Evolutionary conservation across 768 basidiomycete genomes (phyloP).

Genomic region (Wakefieldia striispora): DNA sequence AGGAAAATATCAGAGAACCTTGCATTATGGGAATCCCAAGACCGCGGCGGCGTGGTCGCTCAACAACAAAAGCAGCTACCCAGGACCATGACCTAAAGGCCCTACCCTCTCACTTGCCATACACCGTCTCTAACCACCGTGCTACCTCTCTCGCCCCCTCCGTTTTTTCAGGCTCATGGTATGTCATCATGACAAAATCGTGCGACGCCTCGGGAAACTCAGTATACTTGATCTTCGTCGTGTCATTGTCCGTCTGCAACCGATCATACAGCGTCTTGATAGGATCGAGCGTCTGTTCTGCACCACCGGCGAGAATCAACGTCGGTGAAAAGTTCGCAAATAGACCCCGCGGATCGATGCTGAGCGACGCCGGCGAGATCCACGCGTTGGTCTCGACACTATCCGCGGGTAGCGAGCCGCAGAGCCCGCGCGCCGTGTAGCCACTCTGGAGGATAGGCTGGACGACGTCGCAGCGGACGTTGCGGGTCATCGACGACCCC

Average conservation of each 20-base stretch:
- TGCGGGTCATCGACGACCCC: no score
- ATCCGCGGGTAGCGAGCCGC: constrained; percentile 8
- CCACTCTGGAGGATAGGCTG: no score
- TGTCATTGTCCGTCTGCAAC: constrained; percentile 25
- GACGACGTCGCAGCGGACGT: no score
- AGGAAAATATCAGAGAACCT: no score
- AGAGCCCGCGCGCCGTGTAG: constrained; percentile 1
- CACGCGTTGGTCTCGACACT: constrained; percentile 4
- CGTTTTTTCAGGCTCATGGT: constrained; percentile 31
- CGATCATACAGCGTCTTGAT: constrained; percentile 23
- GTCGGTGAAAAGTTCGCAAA: constrained; percentile 31
- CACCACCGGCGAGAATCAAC: constrained; percentile 25
- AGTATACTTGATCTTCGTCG: constrained; percentile 15
- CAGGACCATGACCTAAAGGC: no score
- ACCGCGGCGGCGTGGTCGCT: no score
- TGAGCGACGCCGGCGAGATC: constrained; percentile 12
- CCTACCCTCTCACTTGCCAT: neutral
- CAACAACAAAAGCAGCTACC: no score
- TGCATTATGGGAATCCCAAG: no score
- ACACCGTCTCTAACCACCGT: constrained; percentile 3
- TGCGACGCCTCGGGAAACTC: constrained; percentile 23
- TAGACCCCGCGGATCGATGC: constrained; percentile 5
- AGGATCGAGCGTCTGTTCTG: constrained; percentile 28
- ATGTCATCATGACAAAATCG: neutral
- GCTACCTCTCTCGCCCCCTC: constrained; percentile 16